phyloP scores from a whole-genome alignment of 2,329 filamentous ascomycete species.

The Apiospora koreana region DNA sequence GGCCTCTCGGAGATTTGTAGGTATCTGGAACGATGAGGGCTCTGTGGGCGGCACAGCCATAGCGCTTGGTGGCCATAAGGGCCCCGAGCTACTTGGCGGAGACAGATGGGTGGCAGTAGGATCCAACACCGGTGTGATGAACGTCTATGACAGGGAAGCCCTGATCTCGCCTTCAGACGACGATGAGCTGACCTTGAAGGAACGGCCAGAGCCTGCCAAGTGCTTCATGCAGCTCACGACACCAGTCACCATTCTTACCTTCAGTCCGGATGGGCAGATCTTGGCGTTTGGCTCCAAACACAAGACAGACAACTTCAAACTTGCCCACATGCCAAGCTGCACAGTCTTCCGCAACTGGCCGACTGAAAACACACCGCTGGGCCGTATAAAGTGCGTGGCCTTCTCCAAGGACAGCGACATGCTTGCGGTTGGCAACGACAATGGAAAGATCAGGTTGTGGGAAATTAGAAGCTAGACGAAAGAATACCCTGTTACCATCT shows the following conservation, averaged over 20 bases:
- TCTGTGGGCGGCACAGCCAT: constrained; percentile 83
- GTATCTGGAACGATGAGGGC: constrained; percentile 87
- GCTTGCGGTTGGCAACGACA: constrained; percentile 85
- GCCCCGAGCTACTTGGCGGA: constrained; percentile 65
- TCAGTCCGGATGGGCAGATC: constrained; percentile 88
- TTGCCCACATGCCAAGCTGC: constrained; percentile 89
- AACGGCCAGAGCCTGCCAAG: constrained; percentile 70
- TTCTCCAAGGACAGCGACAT: constrained; percentile 67
- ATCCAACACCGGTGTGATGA: constrained; percentile 83
- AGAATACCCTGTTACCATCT: constrained; percentile 9
- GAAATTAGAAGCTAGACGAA: constrained; percentile 69
- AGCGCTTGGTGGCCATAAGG: constrained; percentile 70
- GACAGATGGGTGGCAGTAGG: constrained; percentile 91
- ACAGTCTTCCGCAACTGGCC: constrained; percentile 98
- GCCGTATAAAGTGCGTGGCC: constrained; percentile 75
- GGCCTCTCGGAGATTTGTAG: constrained; percentile 66
- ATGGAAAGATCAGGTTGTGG: constrained; percentile 87
- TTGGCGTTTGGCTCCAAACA: constrained; percentile 82
- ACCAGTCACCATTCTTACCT: constrained; percentile 74
- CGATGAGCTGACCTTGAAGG: constrained; percentile 55
- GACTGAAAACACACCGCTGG: constrained; percentile 84
- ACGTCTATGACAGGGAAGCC: constrained; percentile 82
- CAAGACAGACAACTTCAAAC: constrained; percentile 83
- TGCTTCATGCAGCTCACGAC: constrained; percentile 86
- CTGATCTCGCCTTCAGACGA: constrained; percentile 49